Evolutionary conservation across 2,329 filamentous ascomycete genomes (phyloP).

Genomic region (Beauveria sp.): DNA sequence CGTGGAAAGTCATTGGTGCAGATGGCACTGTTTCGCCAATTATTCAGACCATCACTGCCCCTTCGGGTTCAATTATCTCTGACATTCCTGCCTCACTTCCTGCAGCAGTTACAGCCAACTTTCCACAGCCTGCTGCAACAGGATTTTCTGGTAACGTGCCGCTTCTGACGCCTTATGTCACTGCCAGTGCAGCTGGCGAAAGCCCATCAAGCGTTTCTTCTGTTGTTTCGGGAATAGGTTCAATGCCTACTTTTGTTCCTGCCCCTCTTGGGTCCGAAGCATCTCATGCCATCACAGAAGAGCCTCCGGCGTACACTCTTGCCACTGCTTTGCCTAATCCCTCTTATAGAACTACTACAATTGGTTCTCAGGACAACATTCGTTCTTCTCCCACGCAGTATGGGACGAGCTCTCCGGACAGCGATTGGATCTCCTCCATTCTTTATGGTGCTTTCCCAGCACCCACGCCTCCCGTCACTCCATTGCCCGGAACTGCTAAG

Average conservation of each 20-base stretch:
- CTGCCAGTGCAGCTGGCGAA: not conserved
- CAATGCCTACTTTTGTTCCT: not conserved
- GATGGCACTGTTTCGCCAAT: slow-evolving; percentile 5
- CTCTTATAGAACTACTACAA: not conserved
- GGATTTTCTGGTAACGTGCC: not conserved
- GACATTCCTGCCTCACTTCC: not conserved
- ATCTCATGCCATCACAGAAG: not conserved
- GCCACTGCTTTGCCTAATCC: not conserved
- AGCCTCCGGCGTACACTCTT: slow-evolving; percentile 8
- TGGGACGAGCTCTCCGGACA: not conserved
- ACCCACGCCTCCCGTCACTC: slow-evolving; percentile 25
- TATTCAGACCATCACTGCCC: not conserved
- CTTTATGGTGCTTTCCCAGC: slow-evolving; percentile 17
- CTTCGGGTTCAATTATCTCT: not conserved
- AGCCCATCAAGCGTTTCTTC: not conserved
- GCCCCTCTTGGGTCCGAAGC: not conserved
- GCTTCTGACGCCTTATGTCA: not conserved
- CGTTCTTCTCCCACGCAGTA: not conserved
- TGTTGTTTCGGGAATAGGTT: not conserved
- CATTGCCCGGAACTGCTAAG: slow-evolving; percentile 12
- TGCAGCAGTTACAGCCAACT: not conserved
- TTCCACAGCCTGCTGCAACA: not conserved
- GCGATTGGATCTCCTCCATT: slow-evolving; percentile 10
- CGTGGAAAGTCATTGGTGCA: slow-evolving; percentile 4
- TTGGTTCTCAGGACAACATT: not conserved